phyloP scores from a whole-genome alignment of 441 rosid species.

The Erodium trifolium region DNA sequence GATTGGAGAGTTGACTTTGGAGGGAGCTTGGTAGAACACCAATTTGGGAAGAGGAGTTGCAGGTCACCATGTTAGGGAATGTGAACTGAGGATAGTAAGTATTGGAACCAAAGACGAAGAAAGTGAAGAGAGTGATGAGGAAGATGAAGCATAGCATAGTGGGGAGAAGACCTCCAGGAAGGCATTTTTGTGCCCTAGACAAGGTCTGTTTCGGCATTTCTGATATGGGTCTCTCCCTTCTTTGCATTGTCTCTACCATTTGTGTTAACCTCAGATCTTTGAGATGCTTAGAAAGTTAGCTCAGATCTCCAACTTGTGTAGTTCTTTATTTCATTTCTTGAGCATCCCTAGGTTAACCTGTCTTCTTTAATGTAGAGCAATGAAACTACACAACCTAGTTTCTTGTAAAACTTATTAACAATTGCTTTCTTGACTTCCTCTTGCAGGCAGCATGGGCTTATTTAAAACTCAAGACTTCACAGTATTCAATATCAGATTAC shows the following conservation, averaged over 20 bases:
- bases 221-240: not conserved
- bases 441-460: not conserved
- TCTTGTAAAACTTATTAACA: conserved; percentile 8
- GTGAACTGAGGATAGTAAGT: conserved; percentile 17
- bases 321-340: conserved; percentile 8
- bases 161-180: conserved; percentile 12
- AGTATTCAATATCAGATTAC: not conserved
- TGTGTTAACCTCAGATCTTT: no score
- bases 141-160: conserved; percentile 24
- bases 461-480: not conserved
- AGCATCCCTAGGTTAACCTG: conserved; percentile 19
- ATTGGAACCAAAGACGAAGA: conserved; percentile 1
- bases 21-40: conserved; percentile 12
- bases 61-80: conserved; percentile 1
- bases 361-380: no score
- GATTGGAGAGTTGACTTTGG: conserved; percentile 27
- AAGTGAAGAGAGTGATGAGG: conserved; percentile 24
- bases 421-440: conserved; percentile 7
- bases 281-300: no score
- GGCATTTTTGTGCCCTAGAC: conserved; percentile 20
- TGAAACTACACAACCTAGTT: not conserved
- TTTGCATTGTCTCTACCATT: not conserved
- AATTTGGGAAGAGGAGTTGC: conserved; percentile 7
- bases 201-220: conserved; percentile 31
- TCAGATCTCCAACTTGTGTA: not conserved